These are phyloP conservation scores for Dioscorea cayenensis DNA, from an alignment of 116 monocot species.

Conservation along the genomic window DNA sequence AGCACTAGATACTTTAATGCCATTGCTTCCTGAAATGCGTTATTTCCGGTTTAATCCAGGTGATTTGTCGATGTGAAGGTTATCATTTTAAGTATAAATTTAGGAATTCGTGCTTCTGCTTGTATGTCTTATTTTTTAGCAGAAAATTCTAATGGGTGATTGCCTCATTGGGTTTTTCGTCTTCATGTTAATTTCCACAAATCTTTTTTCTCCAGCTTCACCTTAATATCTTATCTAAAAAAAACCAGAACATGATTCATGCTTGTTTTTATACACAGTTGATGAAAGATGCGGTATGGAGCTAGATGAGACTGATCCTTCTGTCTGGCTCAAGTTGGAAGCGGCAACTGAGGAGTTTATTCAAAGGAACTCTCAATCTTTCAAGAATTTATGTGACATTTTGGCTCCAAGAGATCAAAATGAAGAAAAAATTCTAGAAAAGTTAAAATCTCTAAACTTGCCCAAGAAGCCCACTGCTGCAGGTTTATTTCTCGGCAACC, in stretches of 20 bases:
- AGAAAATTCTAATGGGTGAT: background rate
- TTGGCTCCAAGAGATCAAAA: constrained; percentile 40
- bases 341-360: constrained; percentile 94
- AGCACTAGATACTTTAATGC: constrained; percentile 72
- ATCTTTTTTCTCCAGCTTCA: background rate
- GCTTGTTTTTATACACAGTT: constrained; percentile 27
- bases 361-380: constrained; percentile 40
- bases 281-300: constrained; percentile 96
- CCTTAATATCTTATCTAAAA: background rate
- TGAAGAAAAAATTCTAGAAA: constrained; percentile 52
- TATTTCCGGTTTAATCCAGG: constrained; percentile 98
- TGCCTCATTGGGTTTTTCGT: background rate
- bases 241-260: background rate
- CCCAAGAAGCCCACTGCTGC: constrained; percentile 45
- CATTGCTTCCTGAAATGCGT: constrained; percentile 87
- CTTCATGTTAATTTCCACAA: background rate
- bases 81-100: background rate
- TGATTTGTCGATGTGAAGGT: constrained; percentile 11
- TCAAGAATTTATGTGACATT: constrained; percentile 59
- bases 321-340: constrained; percentile 92
- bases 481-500: constrained; percentile 28
- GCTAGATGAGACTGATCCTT: constrained; percentile 96
- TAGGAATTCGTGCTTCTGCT: background rate
- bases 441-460: constrained; percentile 26
- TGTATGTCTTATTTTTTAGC: background rate